A percentile compares a stretch with the other conserved stretches of the same genome.
Evolutionary conservation across 768 basidiomycete genomes (phyloP).

Genomic region (Boletus sensibilis): DNA sequence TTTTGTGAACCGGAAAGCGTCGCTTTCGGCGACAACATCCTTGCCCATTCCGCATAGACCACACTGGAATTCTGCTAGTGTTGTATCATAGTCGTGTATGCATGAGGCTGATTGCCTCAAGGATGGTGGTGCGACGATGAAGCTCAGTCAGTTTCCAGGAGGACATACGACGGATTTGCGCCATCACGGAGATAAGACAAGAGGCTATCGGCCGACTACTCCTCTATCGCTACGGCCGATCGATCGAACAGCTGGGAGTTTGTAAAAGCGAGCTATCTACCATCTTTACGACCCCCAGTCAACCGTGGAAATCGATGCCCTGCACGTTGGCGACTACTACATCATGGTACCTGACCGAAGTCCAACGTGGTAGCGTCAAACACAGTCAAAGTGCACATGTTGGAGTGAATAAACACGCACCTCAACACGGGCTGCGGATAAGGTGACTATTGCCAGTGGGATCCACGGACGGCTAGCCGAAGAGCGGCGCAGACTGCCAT

Average conservation of each 20-base stretch:
- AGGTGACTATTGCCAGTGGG: too few species aligned
- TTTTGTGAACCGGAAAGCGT: background rate
- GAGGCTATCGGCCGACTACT: background rate
- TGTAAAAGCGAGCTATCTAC: background rate
- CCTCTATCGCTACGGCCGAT: background rate
- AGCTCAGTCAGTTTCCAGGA: background rate
- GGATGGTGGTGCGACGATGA: too few species aligned
- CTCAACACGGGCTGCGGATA: background rate
- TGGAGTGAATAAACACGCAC: background rate
- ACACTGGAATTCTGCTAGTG: too few species aligned
- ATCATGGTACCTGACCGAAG: background rate
- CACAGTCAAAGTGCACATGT: background rate
- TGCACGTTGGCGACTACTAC: background rate
- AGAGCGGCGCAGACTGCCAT: too few species aligned
- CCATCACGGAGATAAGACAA: background rate
- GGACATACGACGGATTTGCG: background rate
- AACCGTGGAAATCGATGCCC: background rate
- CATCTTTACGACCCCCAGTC: background rate
- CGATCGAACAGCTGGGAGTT: background rate
- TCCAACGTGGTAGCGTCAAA: background rate
- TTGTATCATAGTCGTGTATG: too few species aligned
- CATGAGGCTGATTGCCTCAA: too few species aligned
- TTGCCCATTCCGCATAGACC: too few species aligned
- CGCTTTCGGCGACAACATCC: background rate
- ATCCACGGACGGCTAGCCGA: too few species aligned